These are phyloP conservation scores for Baudoinia panamericana DNA, from an alignment of 495 filamentous ascomycete genomes.

Conservation along the genomic window DNA sequence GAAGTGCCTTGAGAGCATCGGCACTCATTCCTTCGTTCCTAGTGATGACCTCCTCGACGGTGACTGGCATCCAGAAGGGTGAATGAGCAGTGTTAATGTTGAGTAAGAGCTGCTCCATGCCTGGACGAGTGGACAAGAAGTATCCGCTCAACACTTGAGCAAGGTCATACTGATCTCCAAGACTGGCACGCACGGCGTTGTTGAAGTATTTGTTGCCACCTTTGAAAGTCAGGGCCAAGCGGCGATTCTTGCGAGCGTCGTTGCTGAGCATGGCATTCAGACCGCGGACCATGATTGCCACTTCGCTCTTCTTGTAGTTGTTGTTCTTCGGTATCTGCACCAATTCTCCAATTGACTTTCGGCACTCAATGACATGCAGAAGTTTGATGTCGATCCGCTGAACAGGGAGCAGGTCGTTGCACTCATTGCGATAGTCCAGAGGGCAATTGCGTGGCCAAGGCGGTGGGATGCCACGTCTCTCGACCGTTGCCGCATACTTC, in stretches of 20 bases:
- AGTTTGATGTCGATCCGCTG: not conserved
- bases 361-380: not conserved
- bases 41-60: not conserved
- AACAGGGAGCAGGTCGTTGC: not conserved
- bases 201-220: slow-evolving; percentile 3
- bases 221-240: not conserved
- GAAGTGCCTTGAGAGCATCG: not conserved
- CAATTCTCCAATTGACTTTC: not conserved
- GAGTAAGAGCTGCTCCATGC: not conserved
- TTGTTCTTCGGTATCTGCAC: not conserved
- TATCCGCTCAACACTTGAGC: slow-evolving; percentile 1
- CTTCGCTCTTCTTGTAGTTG: not conserved
- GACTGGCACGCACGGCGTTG: not conserved
- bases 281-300: slow-evolving; percentile 1
- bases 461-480: too few species aligned
- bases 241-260: slow-evolving; percentile 2
- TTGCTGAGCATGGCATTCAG: slow-evolving; percentile 10
- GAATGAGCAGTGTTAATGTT: slow-evolving; percentile 8
- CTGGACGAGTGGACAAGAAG: slow-evolving; percentile 10
- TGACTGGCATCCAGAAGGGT: slow-evolving; percentile 3
- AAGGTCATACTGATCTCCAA: not conserved
- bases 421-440: slow-evolving; percentile 9
- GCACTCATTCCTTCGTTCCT: too few species aligned
- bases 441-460: not conserved
- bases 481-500: too few species aligned